phyloP scores from a whole-genome alignment of 805 yeast genomes.

The Pichia exigua region DNA sequence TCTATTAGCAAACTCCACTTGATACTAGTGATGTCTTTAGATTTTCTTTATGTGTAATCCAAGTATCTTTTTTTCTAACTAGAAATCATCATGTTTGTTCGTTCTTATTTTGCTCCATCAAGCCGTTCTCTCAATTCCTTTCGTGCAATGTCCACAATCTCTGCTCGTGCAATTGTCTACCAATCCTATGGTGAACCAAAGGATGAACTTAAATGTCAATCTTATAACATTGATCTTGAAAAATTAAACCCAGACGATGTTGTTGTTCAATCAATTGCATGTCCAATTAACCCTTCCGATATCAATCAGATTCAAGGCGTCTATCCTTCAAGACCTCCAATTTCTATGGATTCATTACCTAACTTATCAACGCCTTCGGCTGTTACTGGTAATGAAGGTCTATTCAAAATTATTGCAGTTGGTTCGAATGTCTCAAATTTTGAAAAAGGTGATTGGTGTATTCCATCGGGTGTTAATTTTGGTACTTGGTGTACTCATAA shows the following conservation, averaged over 20 bases:
- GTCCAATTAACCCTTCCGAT: slow-evolving; percentile 89
- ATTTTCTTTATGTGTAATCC: too few relatives aligned
- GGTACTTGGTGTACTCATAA: slow-evolving; percentile 95
- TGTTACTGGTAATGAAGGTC: slow-evolving; percentile 91
- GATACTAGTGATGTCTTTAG: too few relatives aligned
- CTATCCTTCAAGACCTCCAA: slow-evolving; percentile 70
- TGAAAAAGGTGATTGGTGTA: slow-evolving; percentile 75
- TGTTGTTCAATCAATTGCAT: slow-evolving; percentile 62
- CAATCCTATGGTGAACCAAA: slow-evolving; percentile 60
- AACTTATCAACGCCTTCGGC: slow-evolving; percentile 57
- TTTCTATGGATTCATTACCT: slow-evolving; percentile 41
- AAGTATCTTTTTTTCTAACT: too few relatives aligned
- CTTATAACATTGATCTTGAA: slow-evolving; percentile 36
- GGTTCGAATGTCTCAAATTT: slow-evolving; percentile 47
- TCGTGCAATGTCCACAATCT: slow-evolving; percentile 16
- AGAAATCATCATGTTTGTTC: background rate
- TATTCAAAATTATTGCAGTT: slow-evolving; percentile 71
- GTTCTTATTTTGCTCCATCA: background rate
- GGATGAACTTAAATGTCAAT: slow-evolving; percentile 45
- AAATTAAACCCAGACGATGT: slow-evolving; percentile 36
- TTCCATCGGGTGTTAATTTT: slow-evolving; percentile 67
- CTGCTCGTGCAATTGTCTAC: slow-evolving; percentile 59
- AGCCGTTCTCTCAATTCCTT: background rate
- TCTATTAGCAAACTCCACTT: too few relatives aligned
- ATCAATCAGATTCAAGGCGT: slow-evolving; percentile 80